phyloP scores from a whole-genome alignment of 441 rosid species.

The Adansonia rubrostipa region DNA sequence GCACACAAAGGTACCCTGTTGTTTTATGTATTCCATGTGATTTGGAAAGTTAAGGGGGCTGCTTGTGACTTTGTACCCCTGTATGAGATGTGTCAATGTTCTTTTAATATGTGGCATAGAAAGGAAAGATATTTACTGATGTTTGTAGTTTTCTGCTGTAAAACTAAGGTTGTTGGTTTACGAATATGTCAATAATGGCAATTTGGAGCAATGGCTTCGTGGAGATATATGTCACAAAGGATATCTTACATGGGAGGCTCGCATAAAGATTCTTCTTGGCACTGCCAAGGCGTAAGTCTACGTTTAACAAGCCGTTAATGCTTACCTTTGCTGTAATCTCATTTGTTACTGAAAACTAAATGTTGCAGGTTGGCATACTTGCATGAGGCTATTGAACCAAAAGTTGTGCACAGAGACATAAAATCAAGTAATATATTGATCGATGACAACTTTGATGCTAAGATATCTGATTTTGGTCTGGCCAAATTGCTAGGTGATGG shows the following conservation, averaged over 20 bases:
- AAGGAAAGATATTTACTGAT: slow-evolving; percentile 17
- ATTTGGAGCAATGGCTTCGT: slow-evolving; percentile 80
- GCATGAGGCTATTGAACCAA: slow-evolving; percentile 87
- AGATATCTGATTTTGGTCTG: slow-evolving; percentile 76
- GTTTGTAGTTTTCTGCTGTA: slow-evolving; percentile 5
- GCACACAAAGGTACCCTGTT: slow-evolving; percentile 60
- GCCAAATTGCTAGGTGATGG: slow-evolving; percentile 80
- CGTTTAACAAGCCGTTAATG: slow-evolving; percentile 13
- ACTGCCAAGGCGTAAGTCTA: slow-evolving; percentile 80
- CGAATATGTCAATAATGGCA: slow-evolving; percentile 76
- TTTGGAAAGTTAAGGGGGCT: background rate
- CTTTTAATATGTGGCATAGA: background rate
- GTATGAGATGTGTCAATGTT: background rate
- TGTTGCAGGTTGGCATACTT: slow-evolving; percentile 64
- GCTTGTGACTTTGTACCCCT: background rate
- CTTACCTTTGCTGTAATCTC: slow-evolving; percentile 12
- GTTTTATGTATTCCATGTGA: slow-evolving; percentile 3
- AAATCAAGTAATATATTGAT: slow-evolving; percentile 79
- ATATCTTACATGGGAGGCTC: slow-evolving; percentile 80
- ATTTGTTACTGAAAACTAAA: slow-evolving; percentile 22
- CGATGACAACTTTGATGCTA: slow-evolving; percentile 65
- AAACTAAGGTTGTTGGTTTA: slow-evolving; percentile 64
- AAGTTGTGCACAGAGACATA: slow-evolving; percentile 81
- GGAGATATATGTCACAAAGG: slow-evolving; percentile 68
- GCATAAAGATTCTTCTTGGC: slow-evolving; percentile 66